These are phyloP conservation scores for Skeletonema costatum DNA, from an alignment of 108 stramenopile species.

Conservation along the genomic window DNA sequence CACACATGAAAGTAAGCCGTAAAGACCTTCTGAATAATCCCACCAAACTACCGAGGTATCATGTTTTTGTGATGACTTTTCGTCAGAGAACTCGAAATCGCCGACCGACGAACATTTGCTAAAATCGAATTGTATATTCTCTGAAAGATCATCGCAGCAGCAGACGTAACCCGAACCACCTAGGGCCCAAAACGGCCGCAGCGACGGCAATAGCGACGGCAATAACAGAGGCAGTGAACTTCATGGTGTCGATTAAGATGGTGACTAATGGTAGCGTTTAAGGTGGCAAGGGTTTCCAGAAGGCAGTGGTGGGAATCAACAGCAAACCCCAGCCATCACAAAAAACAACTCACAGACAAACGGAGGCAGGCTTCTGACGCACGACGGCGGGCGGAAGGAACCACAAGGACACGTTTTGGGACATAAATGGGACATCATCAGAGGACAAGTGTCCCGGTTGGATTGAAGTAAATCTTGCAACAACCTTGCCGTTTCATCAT, in stretches of 20 bases:
- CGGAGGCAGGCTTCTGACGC: background rate
- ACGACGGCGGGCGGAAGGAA: background rate
- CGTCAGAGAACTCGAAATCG: background rate
- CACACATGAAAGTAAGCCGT: too few species aligned
- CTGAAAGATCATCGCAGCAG: background rate
- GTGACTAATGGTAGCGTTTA: background rate
- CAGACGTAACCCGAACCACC: conserved; percentile 34
- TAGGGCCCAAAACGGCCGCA: conserved; percentile 24
- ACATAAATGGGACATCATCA: too few species aligned
- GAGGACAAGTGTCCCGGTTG: too few species aligned
- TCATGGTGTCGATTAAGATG: conserved; percentile 26
- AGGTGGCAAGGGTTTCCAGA: background rate
- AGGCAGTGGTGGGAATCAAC: background rate
- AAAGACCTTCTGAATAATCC: too few species aligned
- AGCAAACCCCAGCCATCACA: background rate
- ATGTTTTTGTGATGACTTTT: background rate
- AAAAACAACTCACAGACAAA: too few species aligned
- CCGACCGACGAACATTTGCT: background rate
- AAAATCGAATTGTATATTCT: background rate
- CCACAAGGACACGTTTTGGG: too few species aligned
- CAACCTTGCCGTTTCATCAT: too few species aligned
- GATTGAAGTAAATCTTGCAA: too few species aligned
- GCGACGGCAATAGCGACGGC: conserved; percentile 24
- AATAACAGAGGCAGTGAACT: conserved; percentile 46
- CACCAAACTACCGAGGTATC: background rate